Evolutionary conservation across 2,329 filamentous ascomycete species (phyloP).

Genomic region (Neopestalotiopsis sp.): DNA sequence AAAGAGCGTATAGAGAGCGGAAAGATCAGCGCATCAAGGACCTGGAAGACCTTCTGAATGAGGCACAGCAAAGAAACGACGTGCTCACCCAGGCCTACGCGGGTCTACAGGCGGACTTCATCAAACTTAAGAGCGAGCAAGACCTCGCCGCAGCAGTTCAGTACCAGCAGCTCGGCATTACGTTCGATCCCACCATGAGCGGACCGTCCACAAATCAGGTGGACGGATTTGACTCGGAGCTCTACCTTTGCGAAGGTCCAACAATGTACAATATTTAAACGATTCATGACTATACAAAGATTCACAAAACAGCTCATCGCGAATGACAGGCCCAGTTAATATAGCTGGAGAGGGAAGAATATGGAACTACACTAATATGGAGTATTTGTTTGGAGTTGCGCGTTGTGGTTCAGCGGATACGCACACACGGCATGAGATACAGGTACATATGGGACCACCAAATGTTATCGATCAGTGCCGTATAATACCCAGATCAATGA

Average conservation of each 20-base stretch:
- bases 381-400: too few species aligned
- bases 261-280: conserved; percentile 17
- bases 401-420: too few species aligned
- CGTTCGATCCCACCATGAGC: conserved; percentile 29
- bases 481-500: too few species aligned
- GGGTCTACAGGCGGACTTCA: conserved; percentile 51
- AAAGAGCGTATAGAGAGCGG: conserved; percentile 65
- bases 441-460: too few species aligned
- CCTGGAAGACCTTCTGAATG: conserved; percentile 61
- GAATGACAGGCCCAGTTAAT: not conserved
- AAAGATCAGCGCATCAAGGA: conserved; percentile 71
- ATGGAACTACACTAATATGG: too few species aligned
- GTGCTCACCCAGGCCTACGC: conserved; percentile 60
- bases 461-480: too few species aligned
- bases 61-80: conserved; percentile 60
- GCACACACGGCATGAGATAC: too few species aligned
- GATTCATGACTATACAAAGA: not conserved
- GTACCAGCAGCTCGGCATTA: conserved; percentile 29
- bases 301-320: not conserved
- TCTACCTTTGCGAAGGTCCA: conserved; percentile 30
- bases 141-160: conserved; percentile 29
- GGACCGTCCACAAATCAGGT: conserved; percentile 16
- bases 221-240: conserved; percentile 27
- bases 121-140: conserved; percentile 43
- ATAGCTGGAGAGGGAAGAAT: too few species aligned